Conservation (phyloP, 2,329 filamentous ascomycete genomes). For the Hypoxylon sp. region DNA sequence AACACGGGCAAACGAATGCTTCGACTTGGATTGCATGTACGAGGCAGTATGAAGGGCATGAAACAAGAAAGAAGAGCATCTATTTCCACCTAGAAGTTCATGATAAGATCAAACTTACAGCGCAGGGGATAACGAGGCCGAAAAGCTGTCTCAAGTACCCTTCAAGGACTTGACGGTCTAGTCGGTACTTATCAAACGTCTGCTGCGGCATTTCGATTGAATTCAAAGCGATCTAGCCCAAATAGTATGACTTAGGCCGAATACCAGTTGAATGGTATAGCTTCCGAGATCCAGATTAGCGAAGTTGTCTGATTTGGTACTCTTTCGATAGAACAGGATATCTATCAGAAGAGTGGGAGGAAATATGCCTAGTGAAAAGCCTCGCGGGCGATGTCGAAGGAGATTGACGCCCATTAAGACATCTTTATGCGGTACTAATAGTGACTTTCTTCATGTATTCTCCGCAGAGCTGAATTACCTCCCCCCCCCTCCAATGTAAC, state of each 20-base stretch:
- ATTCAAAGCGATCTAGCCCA: neutral
- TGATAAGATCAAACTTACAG: constrained; percentile 1
- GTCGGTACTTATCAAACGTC: constrained; percentile 2
- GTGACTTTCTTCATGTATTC: too few relatives aligned
- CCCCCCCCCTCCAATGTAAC: too few relatives aligned
- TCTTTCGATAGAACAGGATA: neutral
- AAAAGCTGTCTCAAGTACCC: constrained; percentile 1
- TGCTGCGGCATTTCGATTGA: constrained; percentile 1
- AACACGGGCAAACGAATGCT: too few relatives aligned
- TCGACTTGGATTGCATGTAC: too few relatives aligned
- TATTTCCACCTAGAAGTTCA: neutral
- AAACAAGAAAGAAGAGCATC: too few relatives aligned
- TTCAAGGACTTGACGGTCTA: constrained; percentile 1
- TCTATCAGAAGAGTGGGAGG: neutral
- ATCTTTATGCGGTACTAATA: too few relatives aligned
- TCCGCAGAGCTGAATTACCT: too few relatives aligned
- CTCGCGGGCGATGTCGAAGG: neutral
- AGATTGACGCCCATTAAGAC: neutral
- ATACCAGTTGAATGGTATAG: neutral
- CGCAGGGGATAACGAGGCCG: neutral
- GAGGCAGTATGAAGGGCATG: too few relatives aligned
- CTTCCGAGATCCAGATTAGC: neutral
- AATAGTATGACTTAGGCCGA: neutral
- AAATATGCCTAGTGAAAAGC: constrained; percentile 3
- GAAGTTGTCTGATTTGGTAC: neutral